Evolutionary conservation across 495 filamentous ascomycete genomes (phyloP), one percentile per base, ranked within the genome.

Genomic region (Amphirosellinia nigrospora): DNA sequence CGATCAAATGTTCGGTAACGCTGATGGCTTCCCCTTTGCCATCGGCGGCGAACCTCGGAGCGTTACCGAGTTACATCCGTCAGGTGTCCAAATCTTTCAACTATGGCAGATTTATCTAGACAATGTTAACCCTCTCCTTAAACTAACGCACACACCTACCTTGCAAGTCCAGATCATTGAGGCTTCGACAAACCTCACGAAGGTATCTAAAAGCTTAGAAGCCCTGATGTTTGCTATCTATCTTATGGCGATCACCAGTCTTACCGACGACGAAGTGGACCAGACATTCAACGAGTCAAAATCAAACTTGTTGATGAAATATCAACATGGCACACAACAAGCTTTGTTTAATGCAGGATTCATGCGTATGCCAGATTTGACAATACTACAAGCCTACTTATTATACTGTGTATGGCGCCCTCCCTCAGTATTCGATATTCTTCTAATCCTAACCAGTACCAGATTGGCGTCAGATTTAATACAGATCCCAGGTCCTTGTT

Each of bases 51-150:
- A 74, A 66, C 75, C 74, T 71, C 79, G 76, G 75, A 86, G 73
- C 73, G 85, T 86, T 56, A 83, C 83, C 7, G 73, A 75, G 52
- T 75, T 89, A n/a, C 92, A 95, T 79, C 92, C 92, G 0, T 77
- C 78, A 4, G 79, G 88, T 8, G 83, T 92, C 63, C 90, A 93
- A 66, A 89, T 93, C 26, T 89, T 93, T 72, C 86, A 89, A 71
- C 76, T 94, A 23, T 93, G 91, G 91, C 89, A 93, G 73, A 85
- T 86, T 0, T 93, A 90, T 74, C 83, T 91, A 53, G 84, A 84
- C 64, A 91, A 91, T 77, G 86, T 92, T 74, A 89, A 93, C 74
- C 90, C 90, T 1, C 74, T 93, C n/a, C 83, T 87, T 19, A 93
- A 92, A 72, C 77, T 93, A 30, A 84, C 89, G 23, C 91, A 93